Percentiles rank a stretch among this genome's conserved stretches.
Evolutionary conservation across 805 yeast genomes (phyloP).

Genomic region (Ogataea sp.): DNA sequence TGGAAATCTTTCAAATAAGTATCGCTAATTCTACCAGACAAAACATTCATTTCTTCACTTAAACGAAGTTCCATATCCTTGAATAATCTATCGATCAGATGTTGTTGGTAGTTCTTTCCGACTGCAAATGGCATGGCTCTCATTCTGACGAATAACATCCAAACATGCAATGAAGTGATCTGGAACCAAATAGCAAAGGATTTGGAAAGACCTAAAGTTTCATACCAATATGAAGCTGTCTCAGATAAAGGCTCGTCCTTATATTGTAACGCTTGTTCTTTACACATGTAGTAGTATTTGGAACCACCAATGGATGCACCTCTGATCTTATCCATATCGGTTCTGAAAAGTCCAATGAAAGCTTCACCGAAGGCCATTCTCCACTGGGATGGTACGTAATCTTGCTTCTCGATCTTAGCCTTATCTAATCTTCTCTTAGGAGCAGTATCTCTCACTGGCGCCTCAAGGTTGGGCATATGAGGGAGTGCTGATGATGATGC

Average conservation of each 20-base stretch:
- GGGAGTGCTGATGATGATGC: conserved; percentile 27
- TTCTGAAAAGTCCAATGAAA: conserved; percentile 49
- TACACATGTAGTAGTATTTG: conserved; percentile 77
- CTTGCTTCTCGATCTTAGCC: conserved; percentile 22
- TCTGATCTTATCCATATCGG: conserved; percentile 88
- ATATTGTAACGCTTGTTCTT: conserved; percentile 71
- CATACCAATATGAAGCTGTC: conserved; percentile 78
- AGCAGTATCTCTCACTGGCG: conserved; percentile 27
- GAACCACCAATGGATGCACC: conserved; percentile 95
- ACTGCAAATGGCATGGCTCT: conserved; percentile 90
- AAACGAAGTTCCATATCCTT: conserved; percentile 83
- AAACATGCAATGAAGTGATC: conserved; percentile 80
- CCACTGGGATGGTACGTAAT: conserved; percentile 34
- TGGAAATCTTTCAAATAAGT: conserved; percentile 85
- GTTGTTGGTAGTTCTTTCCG: conserved; percentile 87
- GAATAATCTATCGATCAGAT: conserved; percentile 81
- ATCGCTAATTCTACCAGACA: conserved; percentile 74
- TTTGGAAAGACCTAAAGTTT: conserved; percentile 70
- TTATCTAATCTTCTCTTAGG: conserved; percentile 22
- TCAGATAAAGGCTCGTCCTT: conserved; percentile 66
- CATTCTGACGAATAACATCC: conserved; percentile 94
- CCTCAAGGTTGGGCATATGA: conserved; percentile 24
- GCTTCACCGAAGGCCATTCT: conserved; percentile 56
- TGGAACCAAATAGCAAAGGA: conserved; percentile 97
- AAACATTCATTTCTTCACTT: conserved; percentile 78